A percentile compares a stretch with the other conserved stretches of the same genome.
Conservation (phyloP, 768 basidiomycete genomes). For the Termitomyces sp. region DNA sequence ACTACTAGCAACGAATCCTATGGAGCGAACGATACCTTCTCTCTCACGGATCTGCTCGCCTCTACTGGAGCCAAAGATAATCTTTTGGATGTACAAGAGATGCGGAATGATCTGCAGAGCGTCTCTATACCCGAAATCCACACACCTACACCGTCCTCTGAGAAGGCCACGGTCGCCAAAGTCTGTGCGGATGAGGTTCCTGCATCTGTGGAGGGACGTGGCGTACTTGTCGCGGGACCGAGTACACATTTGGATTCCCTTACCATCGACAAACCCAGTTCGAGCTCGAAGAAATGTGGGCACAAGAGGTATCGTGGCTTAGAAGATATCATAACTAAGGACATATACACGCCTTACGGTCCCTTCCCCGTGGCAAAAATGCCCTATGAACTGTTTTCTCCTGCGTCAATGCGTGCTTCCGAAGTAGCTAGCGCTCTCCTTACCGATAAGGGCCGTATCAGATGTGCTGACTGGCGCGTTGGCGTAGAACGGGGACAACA, state of each 20-base stretch:
- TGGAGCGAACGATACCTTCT: constrained; percentile 2
- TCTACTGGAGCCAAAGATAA: neutral
- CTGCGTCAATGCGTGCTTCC: constrained; percentile 1
- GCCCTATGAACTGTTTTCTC: constrained; percentile 7
- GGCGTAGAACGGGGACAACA: neutral
- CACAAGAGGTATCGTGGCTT: neutral
- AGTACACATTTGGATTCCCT: neutral
- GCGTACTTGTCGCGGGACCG: neutral
- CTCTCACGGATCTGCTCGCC: neutral
- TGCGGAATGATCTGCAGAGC: neutral
- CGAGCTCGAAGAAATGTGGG: neutral
- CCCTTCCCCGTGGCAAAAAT: neutral
- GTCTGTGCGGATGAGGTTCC: neutral
- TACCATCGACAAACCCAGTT: neutral
- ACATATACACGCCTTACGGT: neutral
- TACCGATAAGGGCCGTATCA: neutral
- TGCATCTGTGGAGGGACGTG: neutral
- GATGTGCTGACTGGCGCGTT: constrained; percentile 1
- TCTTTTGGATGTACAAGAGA: neutral
- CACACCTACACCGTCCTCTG: neutral
- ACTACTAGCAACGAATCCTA: neutral
- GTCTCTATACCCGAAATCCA: neutral
- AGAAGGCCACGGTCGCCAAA: neutral
- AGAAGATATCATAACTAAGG: neutral
- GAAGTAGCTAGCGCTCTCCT: constrained; percentile 5